phyloP scores from a whole-genome alignment of 768 basidiomycete species.

The Hypsizygus marmoreus region DNA sequence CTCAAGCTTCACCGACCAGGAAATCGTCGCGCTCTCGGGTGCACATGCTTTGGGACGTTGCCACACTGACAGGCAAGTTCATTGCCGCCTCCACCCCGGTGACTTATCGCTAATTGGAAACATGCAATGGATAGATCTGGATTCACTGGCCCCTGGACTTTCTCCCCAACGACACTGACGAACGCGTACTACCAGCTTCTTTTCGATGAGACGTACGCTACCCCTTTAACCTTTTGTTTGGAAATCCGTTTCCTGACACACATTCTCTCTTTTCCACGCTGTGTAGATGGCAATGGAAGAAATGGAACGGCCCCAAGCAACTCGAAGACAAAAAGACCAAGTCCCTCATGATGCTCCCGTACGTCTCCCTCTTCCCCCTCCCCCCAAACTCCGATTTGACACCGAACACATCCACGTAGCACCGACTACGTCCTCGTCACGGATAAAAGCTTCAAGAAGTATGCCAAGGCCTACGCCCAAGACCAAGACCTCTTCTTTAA shows the following conservation, averaged over 20 bases:
- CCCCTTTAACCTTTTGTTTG: background rate
- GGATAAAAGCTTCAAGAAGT: slow-evolving; percentile 93
- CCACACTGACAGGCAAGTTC: slow-evolving; percentile 71
- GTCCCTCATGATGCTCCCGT: slow-evolving; percentile 95
- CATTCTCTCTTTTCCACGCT: no score
- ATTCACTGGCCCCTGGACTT: slow-evolving; percentile 93
- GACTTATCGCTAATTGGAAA: background rate
- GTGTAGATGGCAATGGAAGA: slow-evolving; percentile 94
- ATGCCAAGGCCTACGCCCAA: slow-evolving; percentile 83
- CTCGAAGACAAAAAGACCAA: slow-evolving; percentile 89
- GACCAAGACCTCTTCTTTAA: slow-evolving; percentile 88
- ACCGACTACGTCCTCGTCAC: slow-evolving; percentile 87
- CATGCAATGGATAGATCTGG: slow-evolving; percentile 53
- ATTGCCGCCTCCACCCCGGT: background rate
- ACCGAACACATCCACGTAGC: slow-evolving; percentile 32
- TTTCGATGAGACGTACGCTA: slow-evolving; percentile 74
- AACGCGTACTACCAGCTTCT: slow-evolving; percentile 89
- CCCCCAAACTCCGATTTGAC: background rate
- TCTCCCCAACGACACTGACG: slow-evolving; percentile 85
- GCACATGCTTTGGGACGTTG: slow-evolving; percentile 96
- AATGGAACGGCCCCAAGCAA: slow-evolving; percentile 94
- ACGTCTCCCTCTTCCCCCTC: slow-evolving; percentile 30
- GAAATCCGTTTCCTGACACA: slow-evolving; percentile 2
- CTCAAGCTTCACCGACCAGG: slow-evolving; percentile 85
- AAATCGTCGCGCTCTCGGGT: slow-evolving; percentile 93